Conservation (phyloP, 805 yeast genomes). For the Tetrapisispora taiwanensis region DNA sequence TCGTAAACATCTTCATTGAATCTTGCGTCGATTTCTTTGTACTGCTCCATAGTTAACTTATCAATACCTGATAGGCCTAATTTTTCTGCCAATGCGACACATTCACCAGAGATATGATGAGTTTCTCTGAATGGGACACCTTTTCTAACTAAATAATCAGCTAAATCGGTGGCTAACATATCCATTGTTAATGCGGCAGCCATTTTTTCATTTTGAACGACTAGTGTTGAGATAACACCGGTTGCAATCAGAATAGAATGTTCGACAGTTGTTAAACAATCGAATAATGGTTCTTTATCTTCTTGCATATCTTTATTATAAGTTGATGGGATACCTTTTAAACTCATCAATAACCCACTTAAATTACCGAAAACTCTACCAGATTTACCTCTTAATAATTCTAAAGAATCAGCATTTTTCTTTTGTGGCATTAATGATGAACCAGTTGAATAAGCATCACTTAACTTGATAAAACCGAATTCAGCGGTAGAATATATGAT, state of each 20-base stretch:
- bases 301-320: slow-evolving; percentile 98
- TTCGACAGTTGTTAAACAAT: slow-evolving; percentile 78
- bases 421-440: slow-evolving; percentile 98
- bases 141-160: slow-evolving; percentile 92
- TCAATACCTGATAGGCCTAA: slow-evolving; percentile 74
- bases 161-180: slow-evolving; percentile 97
- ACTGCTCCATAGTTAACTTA: slow-evolving; percentile 66
- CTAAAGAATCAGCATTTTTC: slow-evolving; percentile 95
- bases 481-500: slow-evolving; percentile 96
- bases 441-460: slow-evolving; percentile 98
- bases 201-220: slow-evolving; percentile 68
- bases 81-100: slow-evolving; percentile 87
- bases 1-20: slow-evolving; percentile 72
- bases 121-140: slow-evolving; percentile 99
- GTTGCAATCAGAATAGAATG: slow-evolving; percentile 92
- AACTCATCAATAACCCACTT: slow-evolving; percentile 91
- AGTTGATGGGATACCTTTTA: slow-evolving; percentile 95
- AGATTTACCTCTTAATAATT: slow-evolving; percentile 88
- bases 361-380: slow-evolving; percentile 95
- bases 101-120: slow-evolving; percentile 96
- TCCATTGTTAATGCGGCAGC: slow-evolving; percentile 89
- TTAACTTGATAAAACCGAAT: slow-evolving; percentile 85
- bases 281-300: slow-evolving; percentile 97
- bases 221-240: slow-evolving; percentile 86
- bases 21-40: slow-evolving; percentile 66